Evolutionary conservation across 345 rosid species (phyloP).

Genomic region (Capsella bursapastoris): DNA sequence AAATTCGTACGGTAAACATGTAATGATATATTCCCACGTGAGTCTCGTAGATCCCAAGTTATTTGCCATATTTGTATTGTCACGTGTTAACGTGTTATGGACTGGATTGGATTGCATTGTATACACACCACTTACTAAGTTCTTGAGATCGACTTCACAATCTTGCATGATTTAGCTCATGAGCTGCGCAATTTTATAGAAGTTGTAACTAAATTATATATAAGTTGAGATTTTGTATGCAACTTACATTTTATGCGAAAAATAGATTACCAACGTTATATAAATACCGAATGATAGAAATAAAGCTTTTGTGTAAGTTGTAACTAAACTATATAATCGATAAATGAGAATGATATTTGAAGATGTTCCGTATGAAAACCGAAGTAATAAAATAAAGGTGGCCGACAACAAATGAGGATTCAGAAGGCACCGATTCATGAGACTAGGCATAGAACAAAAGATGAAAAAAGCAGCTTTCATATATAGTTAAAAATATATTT

Average conservation of each 20-base stretch:
- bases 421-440: slow-evolving; percentile 45
- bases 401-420: slow-evolving; percentile 46
- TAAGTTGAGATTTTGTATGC: background rate
- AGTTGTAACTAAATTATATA: too few relatives aligned
- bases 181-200: background rate
- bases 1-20: slow-evolving; percentile 30
- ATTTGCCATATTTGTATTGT: slow-evolving; percentile 35
- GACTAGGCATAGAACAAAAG: slow-evolving; percentile 42
- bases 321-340: background rate
- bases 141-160: slow-evolving; percentile 9
- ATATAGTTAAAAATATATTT: slow-evolving; percentile 25
- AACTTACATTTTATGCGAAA: background rate
- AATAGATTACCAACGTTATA: background rate
- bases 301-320: slow-evolving; percentile 1
- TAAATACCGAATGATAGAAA: background rate
- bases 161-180: slow-evolving; percentile 17
- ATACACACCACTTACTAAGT: background rate
- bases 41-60: slow-evolving; percentile 30
- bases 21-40: slow-evolving; percentile 40
- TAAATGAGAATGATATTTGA: background rate
- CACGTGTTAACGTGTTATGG: slow-evolving; percentile 40
- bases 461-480: slow-evolving; percentile 30
- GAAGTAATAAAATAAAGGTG: slow-evolving; percentile 22
- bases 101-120: slow-evolving; percentile 1
- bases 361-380: slow-evolving; percentile 11